These are phyloP conservation scores for Sclerospora graminicola DNA, from an alignment of 352 stramenopile genomes.

Conservation along the genomic window DNA sequence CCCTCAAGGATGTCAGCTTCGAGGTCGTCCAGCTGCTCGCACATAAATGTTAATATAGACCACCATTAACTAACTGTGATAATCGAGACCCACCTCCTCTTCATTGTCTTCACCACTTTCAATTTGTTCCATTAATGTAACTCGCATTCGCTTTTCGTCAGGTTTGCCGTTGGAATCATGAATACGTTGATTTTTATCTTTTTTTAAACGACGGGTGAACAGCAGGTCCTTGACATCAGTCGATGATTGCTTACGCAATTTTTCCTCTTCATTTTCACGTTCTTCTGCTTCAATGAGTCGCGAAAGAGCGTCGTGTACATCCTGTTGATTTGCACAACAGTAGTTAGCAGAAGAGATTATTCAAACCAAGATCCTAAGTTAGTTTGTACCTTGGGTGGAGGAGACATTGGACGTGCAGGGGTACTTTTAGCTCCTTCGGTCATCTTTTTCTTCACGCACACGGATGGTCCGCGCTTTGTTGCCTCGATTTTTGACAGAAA, in stretches of 20 bases:
- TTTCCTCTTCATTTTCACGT: slow-evolving; percentile 42
- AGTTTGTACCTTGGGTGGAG: slow-evolving; percentile 20
- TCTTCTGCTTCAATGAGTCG: slow-evolving; percentile 70
- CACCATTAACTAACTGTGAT: background rate
- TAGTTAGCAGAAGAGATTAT: background rate
- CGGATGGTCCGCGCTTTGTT: slow-evolving; percentile 15
- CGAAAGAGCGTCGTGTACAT: slow-evolving; percentile 70
- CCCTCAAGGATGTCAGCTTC: slow-evolving; percentile 65
- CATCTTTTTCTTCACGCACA: slow-evolving; percentile 7
- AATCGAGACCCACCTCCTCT: slow-evolving; percentile 23
- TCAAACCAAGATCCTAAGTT: background rate
- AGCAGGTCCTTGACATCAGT: slow-evolving; percentile 47
- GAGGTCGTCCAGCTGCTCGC: slow-evolving; percentile 51
- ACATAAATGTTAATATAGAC: background rate
- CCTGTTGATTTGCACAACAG: slow-evolving; percentile 14
- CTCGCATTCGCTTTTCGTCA: slow-evolving; percentile 17
- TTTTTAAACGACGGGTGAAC: slow-evolving; percentile 35
- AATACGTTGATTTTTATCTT: slow-evolving; percentile 13
- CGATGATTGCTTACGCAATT: slow-evolving; percentile 46
- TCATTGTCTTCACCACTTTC: slow-evolving; percentile 24
- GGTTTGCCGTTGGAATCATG: slow-evolving; percentile 5
- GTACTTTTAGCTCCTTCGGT: slow-evolving; percentile 16
- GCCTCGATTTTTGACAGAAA: slow-evolving; percentile 76
- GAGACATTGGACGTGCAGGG: slow-evolving; percentile 3
- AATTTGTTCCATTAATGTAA: slow-evolving; percentile 2